Evolutionary conservation across 495 filamentous ascomycete species (phyloP), one percentile per base, ranked within the genome.

Genomic region (Podospora conica): DNA sequence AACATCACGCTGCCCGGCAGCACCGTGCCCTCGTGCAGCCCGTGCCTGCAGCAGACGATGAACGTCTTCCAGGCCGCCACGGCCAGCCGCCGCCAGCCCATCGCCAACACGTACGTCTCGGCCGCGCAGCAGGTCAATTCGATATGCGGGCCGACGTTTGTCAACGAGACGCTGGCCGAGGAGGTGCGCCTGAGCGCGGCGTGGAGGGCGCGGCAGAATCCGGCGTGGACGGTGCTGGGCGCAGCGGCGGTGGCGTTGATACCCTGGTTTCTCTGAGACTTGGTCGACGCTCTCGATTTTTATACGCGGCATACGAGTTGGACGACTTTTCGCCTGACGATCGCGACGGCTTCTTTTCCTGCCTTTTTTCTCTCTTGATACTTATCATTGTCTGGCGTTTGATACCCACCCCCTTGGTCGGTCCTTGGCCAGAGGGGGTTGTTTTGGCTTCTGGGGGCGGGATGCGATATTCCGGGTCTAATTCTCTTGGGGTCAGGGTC

Each of bases 41-140:
- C 77, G n/a, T 96, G 91, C 70, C 74, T 91, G 25, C 79, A 86
- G 69, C 76, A 87, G 48, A 90, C 88, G 0, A 91, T 96, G 88
- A 78, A 78, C 20, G 74, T 91, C 53, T 94, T 88, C 69, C 82
- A 86, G 54, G 67, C 78, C 0, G 87, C 84, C 60, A 86, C 88
- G 1, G 77, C 79, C n/a, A 82, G 88, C 60, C 77, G 85, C 54
- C 80, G 72, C 1, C 86, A 87, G 67, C 79, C 83, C 5, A 77
- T 94, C 23, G 79, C 76, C 53, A 64, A 74, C 11, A 86, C 83
- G 5, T 95, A 94, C 75, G 72, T 83, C 5, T 64, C 76, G 4
- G 87, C 91, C 0, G 91, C 90, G 0, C 72, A 82, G 71, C 82
- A 85, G 56, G 80, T 95, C 53, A 88, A 94, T 72, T 61, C 80